Conservation (phyloP, 2,329 filamentous ascomycete genomes). For the Aspergillus aculeatus region DNA sequence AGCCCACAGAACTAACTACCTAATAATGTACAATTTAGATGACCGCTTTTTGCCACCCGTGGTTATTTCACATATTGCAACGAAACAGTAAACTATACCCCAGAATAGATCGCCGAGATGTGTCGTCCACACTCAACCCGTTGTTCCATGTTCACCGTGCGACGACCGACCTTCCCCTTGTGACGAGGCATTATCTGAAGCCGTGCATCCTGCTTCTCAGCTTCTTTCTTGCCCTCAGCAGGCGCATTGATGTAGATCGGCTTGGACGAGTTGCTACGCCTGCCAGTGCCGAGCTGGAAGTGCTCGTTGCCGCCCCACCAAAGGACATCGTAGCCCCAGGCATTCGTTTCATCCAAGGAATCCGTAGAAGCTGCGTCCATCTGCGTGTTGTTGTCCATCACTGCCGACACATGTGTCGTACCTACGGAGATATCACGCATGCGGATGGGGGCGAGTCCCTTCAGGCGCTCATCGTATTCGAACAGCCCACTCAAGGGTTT, state of each 20-base stretch:
- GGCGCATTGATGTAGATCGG: slow-evolving; percentile 82
- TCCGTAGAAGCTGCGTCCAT: slow-evolving; percentile 54
- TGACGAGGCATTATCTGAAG: slow-evolving; percentile 78
- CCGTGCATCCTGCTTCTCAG: slow-evolving; percentile 64
- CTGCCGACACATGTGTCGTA: slow-evolving; percentile 74
- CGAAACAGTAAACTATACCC: slow-evolving; percentile 40
- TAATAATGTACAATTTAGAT: slow-evolving; percentile 6
- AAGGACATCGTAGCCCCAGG: slow-evolving; percentile 84
- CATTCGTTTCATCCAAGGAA: slow-evolving; percentile 67
- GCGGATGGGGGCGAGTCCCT: slow-evolving; percentile 72
- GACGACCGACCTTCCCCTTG: slow-evolving; percentile 66
- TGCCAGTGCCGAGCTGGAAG: slow-evolving; percentile 90
- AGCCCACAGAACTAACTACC: not conserved
- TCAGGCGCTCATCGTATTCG: slow-evolving; percentile 77
- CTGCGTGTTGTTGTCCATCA: slow-evolving; percentile 77
- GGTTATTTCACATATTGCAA: slow-evolving; percentile 16
- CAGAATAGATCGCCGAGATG: slow-evolving; percentile 80
- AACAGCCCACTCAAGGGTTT: slow-evolving; percentile 78
- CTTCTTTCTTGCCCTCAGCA: slow-evolving; percentile 59
- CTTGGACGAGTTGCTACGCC: slow-evolving; percentile 72
- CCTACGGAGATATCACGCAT: slow-evolving; percentile 72
- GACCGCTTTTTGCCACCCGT: not conserved
- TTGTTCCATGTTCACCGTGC: slow-evolving; percentile 77
- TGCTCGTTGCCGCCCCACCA: slow-evolving; percentile 96
- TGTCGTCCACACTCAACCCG: slow-evolving; percentile 81